Evolutionary conservation across 2,329 filamentous ascomycete species (phyloP).

Genomic region (Arachnomyces sp.): DNA sequence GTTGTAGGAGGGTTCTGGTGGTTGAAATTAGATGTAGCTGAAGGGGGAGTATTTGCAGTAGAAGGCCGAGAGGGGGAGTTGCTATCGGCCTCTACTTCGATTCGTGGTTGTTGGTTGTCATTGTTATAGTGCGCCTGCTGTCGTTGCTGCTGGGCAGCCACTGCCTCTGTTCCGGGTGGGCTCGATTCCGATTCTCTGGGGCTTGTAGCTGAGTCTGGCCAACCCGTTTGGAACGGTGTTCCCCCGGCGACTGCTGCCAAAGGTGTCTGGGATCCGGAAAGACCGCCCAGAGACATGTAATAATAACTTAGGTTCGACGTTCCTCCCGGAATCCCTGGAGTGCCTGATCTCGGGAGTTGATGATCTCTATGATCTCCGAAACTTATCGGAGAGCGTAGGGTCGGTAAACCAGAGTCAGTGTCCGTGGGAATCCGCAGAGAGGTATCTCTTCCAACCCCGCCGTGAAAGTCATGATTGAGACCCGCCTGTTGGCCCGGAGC

Average conservation of each 20-base stretch:
- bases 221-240: constrained; percentile 32
- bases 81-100: constrained; percentile 28
- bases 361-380: constrained; percentile 31
- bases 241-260: constrained; percentile 40
- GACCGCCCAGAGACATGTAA: constrained; percentile 40
- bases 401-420: constrained; percentile 23
- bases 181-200: too few relatives aligned
- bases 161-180: not conserved
- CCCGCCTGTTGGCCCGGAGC: constrained; percentile 11
- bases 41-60: constrained; percentile 31
- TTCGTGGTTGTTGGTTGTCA: constrained; percentile 15
- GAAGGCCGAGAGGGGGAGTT: constrained; percentile 36
- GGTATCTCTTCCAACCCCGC: constrained; percentile 22
- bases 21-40: constrained; percentile 13
- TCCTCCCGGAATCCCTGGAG: constrained; percentile 41
- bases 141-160: constrained; percentile 6
- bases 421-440: constrained; percentile 23
- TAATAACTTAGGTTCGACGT: constrained; percentile 45
- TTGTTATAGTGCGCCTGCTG: not conserved
- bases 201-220: constrained; percentile 12
- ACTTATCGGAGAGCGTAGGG: constrained; percentile 29
- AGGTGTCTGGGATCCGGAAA: constrained; percentile 43
- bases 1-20: constrained; percentile 11
- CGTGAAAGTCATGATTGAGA: constrained; percentile 22
- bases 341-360: constrained; percentile 35